Evolutionary conservation across 495 filamentous ascomycete species (phyloP).

Genomic region (Massariosphaeria phaeospora): DNA sequence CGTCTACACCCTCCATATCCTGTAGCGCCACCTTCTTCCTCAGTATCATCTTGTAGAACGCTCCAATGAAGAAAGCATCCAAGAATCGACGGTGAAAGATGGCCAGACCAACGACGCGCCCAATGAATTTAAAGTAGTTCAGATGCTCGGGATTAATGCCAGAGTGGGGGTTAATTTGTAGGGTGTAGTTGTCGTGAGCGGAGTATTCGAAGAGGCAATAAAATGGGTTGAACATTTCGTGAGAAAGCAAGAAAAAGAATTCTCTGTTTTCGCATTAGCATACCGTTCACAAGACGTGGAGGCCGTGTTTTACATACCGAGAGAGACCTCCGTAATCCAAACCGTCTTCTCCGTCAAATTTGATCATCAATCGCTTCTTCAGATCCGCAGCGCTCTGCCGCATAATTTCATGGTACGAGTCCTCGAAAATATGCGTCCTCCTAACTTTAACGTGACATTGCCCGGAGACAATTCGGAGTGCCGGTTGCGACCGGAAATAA

Average conservation of each 20-base stretch:
- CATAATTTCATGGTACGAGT: conserved; percentile 98
- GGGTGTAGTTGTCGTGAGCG: conserved; percentile 99
- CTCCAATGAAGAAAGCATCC: conserved; percentile 98
- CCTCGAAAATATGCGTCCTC: conserved; percentile 94
- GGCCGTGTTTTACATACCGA: conserved; percentile 46
- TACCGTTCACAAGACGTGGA: conserved; percentile 34
- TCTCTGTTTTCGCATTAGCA: conserved; percentile 54
- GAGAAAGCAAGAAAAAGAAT: conserved; percentile 99
- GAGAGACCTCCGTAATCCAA: conserved; percentile 97
- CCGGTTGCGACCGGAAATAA: conserved; percentile 97
- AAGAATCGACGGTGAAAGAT: conserved; percentile 98
- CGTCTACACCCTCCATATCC: conserved; percentile 99
- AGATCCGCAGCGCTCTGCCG: conserved; percentile 91
- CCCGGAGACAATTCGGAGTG: conserved; percentile 87
- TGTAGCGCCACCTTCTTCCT: conserved; percentile 84
- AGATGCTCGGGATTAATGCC: conserved; percentile 99
- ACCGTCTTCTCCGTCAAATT: conserved; percentile 98
- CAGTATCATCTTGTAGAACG: conserved; percentile 99
- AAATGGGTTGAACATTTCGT: conserved; percentile 99
- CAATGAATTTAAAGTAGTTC: conserved; percentile 99
- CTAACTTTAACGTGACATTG: conserved; percentile 98
- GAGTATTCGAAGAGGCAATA: conserved; percentile 99
- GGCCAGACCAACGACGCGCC: conserved; percentile 91
- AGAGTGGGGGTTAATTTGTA: conserved; percentile 99
- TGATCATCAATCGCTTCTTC: conserved; percentile 98